Evolutionary conservation across 805 yeast species (phyloP).

Genomic region (Komagataella pseudopastoris): DNA sequence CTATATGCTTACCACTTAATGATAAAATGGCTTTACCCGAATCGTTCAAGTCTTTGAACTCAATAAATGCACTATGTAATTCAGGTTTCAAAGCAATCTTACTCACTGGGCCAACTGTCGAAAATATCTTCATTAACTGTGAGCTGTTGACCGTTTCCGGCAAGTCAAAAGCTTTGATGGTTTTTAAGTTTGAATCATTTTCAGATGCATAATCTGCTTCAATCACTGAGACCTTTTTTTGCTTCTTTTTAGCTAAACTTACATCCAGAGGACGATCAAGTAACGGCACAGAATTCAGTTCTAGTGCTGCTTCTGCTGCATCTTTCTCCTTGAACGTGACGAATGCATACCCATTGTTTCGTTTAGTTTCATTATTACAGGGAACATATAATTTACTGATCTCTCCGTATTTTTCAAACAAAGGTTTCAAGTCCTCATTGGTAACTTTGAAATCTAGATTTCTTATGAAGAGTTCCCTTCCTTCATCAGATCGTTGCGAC

Average conservation of each 20-base stretch:
- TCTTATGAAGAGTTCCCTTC: conserved; percentile 42
- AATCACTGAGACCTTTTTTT: neutral
- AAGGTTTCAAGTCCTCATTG: conserved; percentile 20
- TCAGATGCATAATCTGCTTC: neutral
- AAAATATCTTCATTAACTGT: conserved; percentile 19
- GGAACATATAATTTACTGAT: conserved; percentile 43
- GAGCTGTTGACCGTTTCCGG: conserved; percentile 23
- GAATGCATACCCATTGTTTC: conserved; percentile 55
- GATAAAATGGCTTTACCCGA: conserved; percentile 39
- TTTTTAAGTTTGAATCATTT: conserved; percentile 10
- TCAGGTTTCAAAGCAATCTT: conserved; percentile 33
- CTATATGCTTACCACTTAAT: conserved; percentile 24
- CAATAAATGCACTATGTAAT: conserved; percentile 33
- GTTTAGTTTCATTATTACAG: conserved; percentile 17
- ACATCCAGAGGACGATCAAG: conserved; percentile 37
- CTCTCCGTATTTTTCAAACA: conserved; percentile 36
- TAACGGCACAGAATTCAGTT: conserved; percentile 24
- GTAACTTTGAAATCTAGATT: conserved; percentile 35
- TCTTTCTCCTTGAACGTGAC: conserved; percentile 31
- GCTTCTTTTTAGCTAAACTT: conserved; percentile 27
- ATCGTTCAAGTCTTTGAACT: conserved; percentile 23
- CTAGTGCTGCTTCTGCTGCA: conserved; percentile 31
- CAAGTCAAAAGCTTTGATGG: conserved; percentile 13
- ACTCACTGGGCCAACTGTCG: conserved; percentile 21
- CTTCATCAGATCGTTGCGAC: conserved; percentile 31